A percentile compares a stretch with the other conserved stretches of the same genome.
Conservation (phyloP, 768 basidiomycete genomes). For the Pisolithus marmoratus region DNA sequence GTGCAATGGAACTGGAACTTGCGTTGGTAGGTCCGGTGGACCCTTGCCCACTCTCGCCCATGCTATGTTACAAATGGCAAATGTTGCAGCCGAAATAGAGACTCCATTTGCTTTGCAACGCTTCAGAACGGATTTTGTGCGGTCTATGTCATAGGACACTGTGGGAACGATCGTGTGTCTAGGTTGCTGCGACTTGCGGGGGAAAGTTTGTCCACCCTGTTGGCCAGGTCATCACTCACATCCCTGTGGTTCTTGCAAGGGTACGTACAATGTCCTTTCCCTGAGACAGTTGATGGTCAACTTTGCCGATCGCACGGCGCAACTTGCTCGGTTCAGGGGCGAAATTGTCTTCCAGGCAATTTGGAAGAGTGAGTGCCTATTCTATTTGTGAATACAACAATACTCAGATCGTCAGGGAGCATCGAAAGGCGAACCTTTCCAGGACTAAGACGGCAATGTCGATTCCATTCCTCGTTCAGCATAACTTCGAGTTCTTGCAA, state of each 20-base stretch:
- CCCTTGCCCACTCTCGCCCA: slow-evolving; percentile 52
- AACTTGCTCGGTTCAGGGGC: slow-evolving; percentile 33
- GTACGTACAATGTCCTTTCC: slow-evolving; percentile 28
- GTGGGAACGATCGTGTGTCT: slow-evolving; percentile 69
- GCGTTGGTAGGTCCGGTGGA: slow-evolving; percentile 49
- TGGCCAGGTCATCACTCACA: not conserved
- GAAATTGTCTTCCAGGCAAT: slow-evolving; percentile 47
- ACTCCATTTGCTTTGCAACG: slow-evolving; percentile 68
- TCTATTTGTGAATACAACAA: slow-evolving; percentile 12
- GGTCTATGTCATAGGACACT: slow-evolving; percentile 46
- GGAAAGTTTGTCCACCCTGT: slow-evolving; percentile 74
- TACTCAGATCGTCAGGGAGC: not conserved
- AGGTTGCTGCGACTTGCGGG: slow-evolving; percentile 36
- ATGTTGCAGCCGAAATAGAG: slow-evolving; percentile 70
- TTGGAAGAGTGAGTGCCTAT: slow-evolving; percentile 31
- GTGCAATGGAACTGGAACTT: slow-evolving; percentile 22
- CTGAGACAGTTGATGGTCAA: slow-evolving; percentile 55
- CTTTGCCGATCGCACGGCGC: slow-evolving; percentile 39
- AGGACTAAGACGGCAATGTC: not conserved
- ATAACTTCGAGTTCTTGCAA: slow-evolving; percentile 25
- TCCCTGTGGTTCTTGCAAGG: not conserved
- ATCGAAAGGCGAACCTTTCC: not conserved
- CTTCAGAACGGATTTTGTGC: slow-evolving; percentile 58
- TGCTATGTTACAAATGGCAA: slow-evolving; percentile 70
- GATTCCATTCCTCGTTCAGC: slow-evolving; percentile 30